These are phyloP conservation scores for Sisymbrium irio DNA, from an alignment of 345 rosid species.

Conservation along the genomic window DNA sequence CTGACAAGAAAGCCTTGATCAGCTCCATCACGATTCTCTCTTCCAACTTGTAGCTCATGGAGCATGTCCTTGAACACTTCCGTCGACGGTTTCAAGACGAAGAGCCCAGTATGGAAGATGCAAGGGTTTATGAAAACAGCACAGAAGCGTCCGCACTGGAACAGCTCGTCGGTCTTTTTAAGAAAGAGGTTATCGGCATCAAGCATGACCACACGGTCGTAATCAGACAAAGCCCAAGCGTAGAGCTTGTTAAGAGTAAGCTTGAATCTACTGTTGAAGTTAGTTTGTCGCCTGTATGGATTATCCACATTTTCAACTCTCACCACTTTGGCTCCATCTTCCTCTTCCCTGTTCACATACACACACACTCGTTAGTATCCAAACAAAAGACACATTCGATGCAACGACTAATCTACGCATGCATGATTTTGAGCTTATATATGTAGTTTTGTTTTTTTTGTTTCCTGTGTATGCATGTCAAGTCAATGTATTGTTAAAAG, in stretches of 20 bases:
- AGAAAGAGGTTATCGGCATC: conserved; percentile 93
- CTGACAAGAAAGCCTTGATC: conserved; percentile 92
- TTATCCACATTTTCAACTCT: conserved; percentile 86
- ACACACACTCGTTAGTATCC: not conserved
- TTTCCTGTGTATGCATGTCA: not conserved
- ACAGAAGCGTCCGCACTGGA: conserved; percentile 95
- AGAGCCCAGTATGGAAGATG: conserved; percentile 97
- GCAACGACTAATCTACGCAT: conserved; percentile 12
- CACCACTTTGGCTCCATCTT: conserved; percentile 89
- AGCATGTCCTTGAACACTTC: conserved; percentile 78
- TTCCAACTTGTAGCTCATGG: conserved; percentile 61
- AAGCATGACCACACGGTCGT: conserved; percentile 91
- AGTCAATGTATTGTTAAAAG: not conserved
- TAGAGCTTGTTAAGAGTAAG: conserved; percentile 88
- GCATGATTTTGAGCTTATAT: not conserved
- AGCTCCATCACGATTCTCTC: conserved; percentile 85
- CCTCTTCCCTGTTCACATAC: conserved; percentile 55
- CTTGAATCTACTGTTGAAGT: conserved; percentile 76
- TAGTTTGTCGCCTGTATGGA: conserved; percentile 62
- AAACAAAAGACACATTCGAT: not conserved
- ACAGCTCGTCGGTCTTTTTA: conserved; percentile 78
- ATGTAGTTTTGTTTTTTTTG: not conserved
- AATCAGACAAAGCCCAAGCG: conserved; percentile 85
- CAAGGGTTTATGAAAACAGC: conserved; percentile 97
- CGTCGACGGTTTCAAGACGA: conserved; percentile 79